A percentile compares a stretch with the other conserved stretches of the same genome.
phyloP scores from a whole-genome alignment of 257 asterid genomes.

The Nicotiana sylvestris region DNA sequence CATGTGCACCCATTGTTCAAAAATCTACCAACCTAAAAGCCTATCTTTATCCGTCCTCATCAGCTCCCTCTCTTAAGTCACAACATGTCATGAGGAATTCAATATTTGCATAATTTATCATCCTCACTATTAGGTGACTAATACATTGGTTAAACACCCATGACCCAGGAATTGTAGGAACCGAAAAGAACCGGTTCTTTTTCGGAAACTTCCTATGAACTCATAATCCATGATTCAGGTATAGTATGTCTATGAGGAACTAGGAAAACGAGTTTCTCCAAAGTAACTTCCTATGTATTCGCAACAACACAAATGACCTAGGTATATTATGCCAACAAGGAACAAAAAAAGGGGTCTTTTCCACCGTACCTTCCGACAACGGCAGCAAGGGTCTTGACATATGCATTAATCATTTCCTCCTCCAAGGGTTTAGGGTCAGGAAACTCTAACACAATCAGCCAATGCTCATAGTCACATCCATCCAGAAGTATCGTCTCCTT shows the following conservation, averaged over 20 bases:
- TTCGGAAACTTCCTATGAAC: background rate
- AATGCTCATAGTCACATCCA: slow-evolving; percentile 95
- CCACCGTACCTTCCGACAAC: slow-evolving; percentile 64
- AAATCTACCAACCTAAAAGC: background rate
- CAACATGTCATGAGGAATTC: background rate
- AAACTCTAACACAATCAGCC: slow-evolving; percentile 90
- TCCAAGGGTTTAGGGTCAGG: slow-evolving; percentile 65
- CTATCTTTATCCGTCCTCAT: background rate
- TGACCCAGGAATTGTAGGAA: background rate
- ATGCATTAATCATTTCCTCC: slow-evolving; percentile 68
- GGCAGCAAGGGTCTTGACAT: slow-evolving; percentile 80
- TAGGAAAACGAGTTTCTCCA: background rate
- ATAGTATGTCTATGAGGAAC: background rate
- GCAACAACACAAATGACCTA: background rate
- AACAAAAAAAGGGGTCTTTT: background rate
- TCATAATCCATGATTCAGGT: background rate
- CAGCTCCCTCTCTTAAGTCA: background rate
- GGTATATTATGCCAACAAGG: background rate
- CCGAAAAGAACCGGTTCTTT: background rate
- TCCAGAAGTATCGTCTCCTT: slow-evolving; percentile 84
- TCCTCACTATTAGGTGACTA: background rate
- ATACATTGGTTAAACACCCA: too few species aligned
- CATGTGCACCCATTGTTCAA: background rate
- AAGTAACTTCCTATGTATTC: background rate
- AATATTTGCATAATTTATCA: background rate